These are phyloP conservation scores for Pseudogymnoascus pannorum DNA, from an alignment of 2,329 filamentous ascomycete genomes.

Conservation along the genomic window DNA sequence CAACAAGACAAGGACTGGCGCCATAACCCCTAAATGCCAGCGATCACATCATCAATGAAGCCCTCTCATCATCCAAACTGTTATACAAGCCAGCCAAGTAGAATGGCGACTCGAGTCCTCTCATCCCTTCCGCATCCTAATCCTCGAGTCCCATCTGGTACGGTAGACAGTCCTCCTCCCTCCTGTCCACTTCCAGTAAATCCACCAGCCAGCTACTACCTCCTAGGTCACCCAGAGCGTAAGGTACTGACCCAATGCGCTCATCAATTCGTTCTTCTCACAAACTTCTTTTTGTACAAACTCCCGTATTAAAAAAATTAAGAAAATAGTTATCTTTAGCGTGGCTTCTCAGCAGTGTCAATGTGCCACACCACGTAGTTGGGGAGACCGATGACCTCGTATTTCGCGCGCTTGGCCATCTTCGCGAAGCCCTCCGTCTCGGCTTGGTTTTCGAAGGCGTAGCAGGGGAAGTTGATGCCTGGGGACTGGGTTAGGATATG, in stretches of 20 bases:
- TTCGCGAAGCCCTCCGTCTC: slow-evolving; percentile 98
- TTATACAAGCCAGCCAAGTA: neutral
- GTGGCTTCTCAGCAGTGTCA: slow-evolving; percentile 89
- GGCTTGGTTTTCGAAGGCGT: slow-evolving; percentile 96
- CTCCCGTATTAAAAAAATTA: neutral
- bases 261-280: neutral
- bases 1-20: neutral
- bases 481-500: slow-evolving; percentile 8
- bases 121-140: neutral
- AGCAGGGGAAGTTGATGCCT: slow-evolving; percentile 97
- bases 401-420: slow-evolving; percentile 95
- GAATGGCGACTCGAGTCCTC: neutral
- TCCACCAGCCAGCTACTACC: neutral
- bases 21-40: neutral
- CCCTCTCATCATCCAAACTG: neutral
- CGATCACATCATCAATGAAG: neutral
- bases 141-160: neutral
- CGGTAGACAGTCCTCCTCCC: neutral
- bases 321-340: slow-evolving; percentile 46
- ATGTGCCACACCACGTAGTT: slow-evolving; percentile 99
- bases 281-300: neutral
- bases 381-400: slow-evolving; percentile 82
- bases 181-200: neutral
- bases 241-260: neutral
- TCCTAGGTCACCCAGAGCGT: neutral